Evolutionary conservation across 306 rosid genomes (phyloP), one percentile per base, ranked within the genome.

Genomic region (Herpetospermum pedunculosum): DNA sequence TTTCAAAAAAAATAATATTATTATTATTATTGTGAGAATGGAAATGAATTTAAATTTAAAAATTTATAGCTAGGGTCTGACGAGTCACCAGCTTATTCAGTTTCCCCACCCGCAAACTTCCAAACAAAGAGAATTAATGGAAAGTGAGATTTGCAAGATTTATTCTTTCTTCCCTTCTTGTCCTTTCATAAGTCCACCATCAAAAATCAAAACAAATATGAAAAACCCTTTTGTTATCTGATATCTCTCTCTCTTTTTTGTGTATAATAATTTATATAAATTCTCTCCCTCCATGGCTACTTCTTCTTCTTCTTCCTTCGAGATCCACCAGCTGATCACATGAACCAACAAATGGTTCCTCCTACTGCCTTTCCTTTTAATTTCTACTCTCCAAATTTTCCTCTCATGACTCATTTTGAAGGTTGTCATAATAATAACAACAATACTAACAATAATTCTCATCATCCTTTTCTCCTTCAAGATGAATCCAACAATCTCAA

Each of bases 51-150:
- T n/a, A n/a, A n/a, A n/a, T n/a, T n/a, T n/a, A n/a, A n/a, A n/a
- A n/a, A n/a, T n/a, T n/a, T n/a, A n/a, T n/a, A n/a, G n/a, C n/a
- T n/a, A n/a, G n/a, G n/a, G n/a, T n/a, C n/a, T n/a, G n/a, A n/a
- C n/a, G n/a, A n/a, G n/a, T n/a, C n/a, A n/a, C n/a, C n/a, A n/a
- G n/a, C n/a, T n/a, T n/a, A n/a, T n/a, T n/a, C n/a, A n/a, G n/a
- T n/a, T n/a, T n/a, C n/a, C n/a, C n/a, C n/a, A n/a, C n/a, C 70
- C 96, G 86, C 92, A 94, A 91, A 80, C 91, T 88, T 94, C 96
- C 97, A 94, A 94, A 94, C 80, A 87, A 89, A 89, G 87, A 82
- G 92, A 91, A 94, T 70, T 28, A 85, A 87, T 84, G 85, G 96
- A 89, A 91, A 91, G 92, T 84, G 90, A 84, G 96, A 91, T 88